phyloP scores from a whole-genome alignment of 192 early-diverging fungal species.

The Linnemannia elongata region DNA sequence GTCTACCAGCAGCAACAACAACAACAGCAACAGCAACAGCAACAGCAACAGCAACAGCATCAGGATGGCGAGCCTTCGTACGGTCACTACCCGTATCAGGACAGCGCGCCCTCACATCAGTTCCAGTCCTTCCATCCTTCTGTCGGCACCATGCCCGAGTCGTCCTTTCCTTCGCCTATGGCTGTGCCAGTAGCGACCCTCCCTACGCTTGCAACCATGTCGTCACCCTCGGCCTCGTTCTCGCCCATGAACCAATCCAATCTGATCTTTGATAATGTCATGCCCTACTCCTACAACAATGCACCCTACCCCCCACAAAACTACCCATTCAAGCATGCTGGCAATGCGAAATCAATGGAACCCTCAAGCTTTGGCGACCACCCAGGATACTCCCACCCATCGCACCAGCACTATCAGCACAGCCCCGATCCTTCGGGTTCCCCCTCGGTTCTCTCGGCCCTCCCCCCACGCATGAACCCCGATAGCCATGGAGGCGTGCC shows the following conservation, averaged over 20 bases:
- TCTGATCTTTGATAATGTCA: constrained; percentile 50
- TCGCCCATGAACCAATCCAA: constrained; percentile 49
- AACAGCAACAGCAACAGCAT: constrained; percentile 29
- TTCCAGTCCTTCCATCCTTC: constrained; percentile 42
- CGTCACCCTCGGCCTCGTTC: constrained; percentile 49
- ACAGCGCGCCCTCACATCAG: constrained; percentile 22
- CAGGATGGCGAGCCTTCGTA: background rate
- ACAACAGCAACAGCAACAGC: constrained; percentile 25
- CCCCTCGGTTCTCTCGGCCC: constrained; percentile 32
- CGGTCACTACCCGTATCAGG: constrained; percentile 36
- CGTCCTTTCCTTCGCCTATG: constrained; percentile 41
- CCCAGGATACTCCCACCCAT: constrained; percentile 36
- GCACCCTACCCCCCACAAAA: constrained; percentile 34
- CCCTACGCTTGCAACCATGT: constrained; percentile 49
- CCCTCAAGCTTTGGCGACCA: constrained; percentile 30
- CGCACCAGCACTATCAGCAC: constrained; percentile 41
- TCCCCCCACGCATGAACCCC: constrained; percentile 50
- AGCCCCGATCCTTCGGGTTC: constrained; percentile 54
- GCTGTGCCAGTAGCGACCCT: constrained; percentile 45
- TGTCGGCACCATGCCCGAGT: constrained; percentile 34
- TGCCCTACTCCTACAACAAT: constrained; percentile 47
- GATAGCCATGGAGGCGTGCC: constrained; percentile 23
- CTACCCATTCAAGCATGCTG: constrained; percentile 57
- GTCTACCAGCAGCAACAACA: constrained; percentile 15
- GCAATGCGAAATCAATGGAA: constrained; percentile 54